Evolutionary conservation across 805 yeast genomes (phyloP).

Genomic region (Candida ovalis): DNA sequence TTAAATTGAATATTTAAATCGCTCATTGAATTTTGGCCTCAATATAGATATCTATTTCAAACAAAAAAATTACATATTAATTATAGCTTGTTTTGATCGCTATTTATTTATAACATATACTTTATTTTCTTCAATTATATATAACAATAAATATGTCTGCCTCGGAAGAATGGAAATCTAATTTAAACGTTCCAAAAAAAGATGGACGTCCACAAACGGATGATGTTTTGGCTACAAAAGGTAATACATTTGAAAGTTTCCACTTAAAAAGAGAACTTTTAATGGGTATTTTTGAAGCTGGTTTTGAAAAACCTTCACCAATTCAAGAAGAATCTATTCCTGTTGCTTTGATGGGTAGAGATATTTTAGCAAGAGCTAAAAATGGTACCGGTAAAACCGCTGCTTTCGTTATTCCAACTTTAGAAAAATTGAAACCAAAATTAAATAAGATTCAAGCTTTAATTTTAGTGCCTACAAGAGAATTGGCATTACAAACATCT

Average conservation of each 20-base stretch:
- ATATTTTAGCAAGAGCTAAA: slow-evolving; percentile 94
- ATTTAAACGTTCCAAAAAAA: slow-evolving; percentile 71
- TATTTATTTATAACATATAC: background rate
- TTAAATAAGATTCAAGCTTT: slow-evolving; percentile 83
- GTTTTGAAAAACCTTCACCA: slow-evolving; percentile 97
- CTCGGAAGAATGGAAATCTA: slow-evolving; percentile 62
- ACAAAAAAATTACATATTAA: too few species aligned
- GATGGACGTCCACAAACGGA: slow-evolving; percentile 97
- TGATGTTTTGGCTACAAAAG: slow-evolving; percentile 89
- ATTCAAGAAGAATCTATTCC: slow-evolving; percentile 98
- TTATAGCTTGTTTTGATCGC: too few species aligned
- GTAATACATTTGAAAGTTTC: slow-evolving; percentile 88
- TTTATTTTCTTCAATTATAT: background rate
- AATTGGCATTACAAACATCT: slow-evolving; percentile 94
- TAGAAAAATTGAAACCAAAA: slow-evolving; percentile 85
- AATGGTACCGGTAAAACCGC: slow-evolving; percentile 99
- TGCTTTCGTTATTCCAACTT: slow-evolving; percentile 89
- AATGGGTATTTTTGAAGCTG: slow-evolving; percentile 99
- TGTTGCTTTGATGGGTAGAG: slow-evolving; percentile 91
- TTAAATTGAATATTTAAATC: too few species aligned
- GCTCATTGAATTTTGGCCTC: too few species aligned
- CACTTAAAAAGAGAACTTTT: slow-evolving; percentile 85
- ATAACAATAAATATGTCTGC: slow-evolving; percentile 25
- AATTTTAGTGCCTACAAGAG: slow-evolving; percentile 95
- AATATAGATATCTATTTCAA: too few species aligned